Conservation (phyloP, 2,329 filamentous ascomycete species). For the Neonectria coccinea region DNA sequence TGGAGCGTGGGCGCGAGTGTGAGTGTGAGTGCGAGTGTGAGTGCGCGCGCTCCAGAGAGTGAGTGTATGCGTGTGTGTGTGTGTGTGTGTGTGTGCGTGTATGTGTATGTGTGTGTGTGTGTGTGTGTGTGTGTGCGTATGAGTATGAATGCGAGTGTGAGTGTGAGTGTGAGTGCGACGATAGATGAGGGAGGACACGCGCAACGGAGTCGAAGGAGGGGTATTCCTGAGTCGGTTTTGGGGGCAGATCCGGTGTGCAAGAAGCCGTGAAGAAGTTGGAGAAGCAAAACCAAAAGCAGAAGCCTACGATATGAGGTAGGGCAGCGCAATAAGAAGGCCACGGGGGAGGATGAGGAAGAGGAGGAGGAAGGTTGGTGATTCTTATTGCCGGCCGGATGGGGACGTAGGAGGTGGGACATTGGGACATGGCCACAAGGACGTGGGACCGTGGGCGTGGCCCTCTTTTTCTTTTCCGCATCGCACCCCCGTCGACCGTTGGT, state of each 20-base stretch:
- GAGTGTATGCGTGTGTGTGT: slow-evolving; percentile 4
- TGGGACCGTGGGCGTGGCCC: slow-evolving; percentile 44
- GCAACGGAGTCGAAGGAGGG: slow-evolving; percentile 22
- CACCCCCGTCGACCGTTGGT: slow-evolving; percentile 45
- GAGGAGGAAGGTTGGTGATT: slow-evolving; percentile 48
- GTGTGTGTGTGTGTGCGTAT: slow-evolving; percentile 9
- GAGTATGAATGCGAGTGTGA: slow-evolving; percentile 11
- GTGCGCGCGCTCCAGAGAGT: slow-evolving; percentile 5
- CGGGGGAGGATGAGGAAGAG: slow-evolving; percentile 37
- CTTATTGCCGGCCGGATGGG: slow-evolving; percentile 47
- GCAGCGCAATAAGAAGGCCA: slow-evolving; percentile 30
- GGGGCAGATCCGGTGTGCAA: not conserved
- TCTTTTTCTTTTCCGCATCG: slow-evolving; percentile 38
- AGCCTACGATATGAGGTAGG: slow-evolving; percentile 18
- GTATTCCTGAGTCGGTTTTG: slow-evolving; percentile 16
- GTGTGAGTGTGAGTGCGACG: slow-evolving; percentile 14
- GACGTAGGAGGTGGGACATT: slow-evolving; percentile 42
- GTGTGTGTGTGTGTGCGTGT: slow-evolving; percentile 9
- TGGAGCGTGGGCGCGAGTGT: slow-evolving; percentile 4
- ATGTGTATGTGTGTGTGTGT: slow-evolving; percentile 7
- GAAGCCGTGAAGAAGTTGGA: slow-evolving; percentile 20
- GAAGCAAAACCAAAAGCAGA: slow-evolving; percentile 27
- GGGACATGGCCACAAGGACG: slow-evolving; percentile 34
- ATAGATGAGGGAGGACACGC: slow-evolving; percentile 4
- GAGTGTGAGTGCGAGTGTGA: slow-evolving; percentile 8